Base-by-base conservation (phyloP, 2,329 filamentous ascomycete genomes). In the Lojkania enalia region DNA sequence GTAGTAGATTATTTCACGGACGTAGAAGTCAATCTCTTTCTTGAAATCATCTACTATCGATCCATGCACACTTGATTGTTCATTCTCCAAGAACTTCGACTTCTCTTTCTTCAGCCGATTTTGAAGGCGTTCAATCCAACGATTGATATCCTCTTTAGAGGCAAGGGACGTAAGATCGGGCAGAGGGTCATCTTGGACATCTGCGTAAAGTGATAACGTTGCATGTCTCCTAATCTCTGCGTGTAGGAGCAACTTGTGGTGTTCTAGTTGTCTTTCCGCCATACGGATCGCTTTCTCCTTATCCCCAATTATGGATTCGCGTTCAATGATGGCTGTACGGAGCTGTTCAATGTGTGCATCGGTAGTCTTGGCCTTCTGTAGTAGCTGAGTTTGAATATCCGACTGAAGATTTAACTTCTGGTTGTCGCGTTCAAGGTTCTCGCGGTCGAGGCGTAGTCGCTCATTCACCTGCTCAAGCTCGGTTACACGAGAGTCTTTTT, bases 1-100 rank as follows among this genome's bases (percentile, higher is more conserved):
- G 61, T 75, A 76, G 38, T 74, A 66, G 18, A 76, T 70, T 42
- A 76, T 76, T 36, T 77, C 74, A n/a, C 70, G 58, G 23, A 76
- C 62, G 41, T 75, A 73, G 48, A 72, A 69, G 20, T 70, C 65
- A 11, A 74, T 66, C 42, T 73, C 70, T 39, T 63, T 61, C 35
- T 67, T 67, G 38, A 77, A 51, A 21, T 60, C 57, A 27, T 57
- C 48, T 2, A 66, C 40, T 6, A 46, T 52, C 2, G 51, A 52
- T 54, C 45, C 5, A 45, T 40, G 7, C 15, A 12, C 4, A 14
- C 14, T n/a, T 4, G 18, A 9, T n/a, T 46, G 19, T 13, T 36
- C 25, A 13, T 44, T 37, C 3, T 16, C 32, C 5, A 33, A 32
- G 14, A 21, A 46, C 14, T 45, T 51, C 1, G 49, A 35, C 37